Percentiles rank a stretch among this genome's conserved stretches.
Evolutionary conservation across 805 yeast genomes (phyloP).

Genomic region (Cyberlindnera nakhonratchasimensis): DNA sequence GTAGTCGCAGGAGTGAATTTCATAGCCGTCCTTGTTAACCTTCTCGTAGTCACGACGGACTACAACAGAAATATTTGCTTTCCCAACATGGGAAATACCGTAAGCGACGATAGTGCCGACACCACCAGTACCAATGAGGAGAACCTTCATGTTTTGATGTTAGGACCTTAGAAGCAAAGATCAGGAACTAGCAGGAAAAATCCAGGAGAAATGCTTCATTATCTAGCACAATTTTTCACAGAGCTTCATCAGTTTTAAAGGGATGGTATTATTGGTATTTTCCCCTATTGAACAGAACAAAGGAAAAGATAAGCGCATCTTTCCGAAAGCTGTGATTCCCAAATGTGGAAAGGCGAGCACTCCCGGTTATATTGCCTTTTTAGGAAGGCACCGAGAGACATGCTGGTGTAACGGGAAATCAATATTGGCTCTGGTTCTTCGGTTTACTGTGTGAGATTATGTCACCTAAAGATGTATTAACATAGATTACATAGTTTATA

Average conservation of each 20-base stretch:
- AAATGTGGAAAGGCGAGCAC: neutral
- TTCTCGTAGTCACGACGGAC: slow-evolving; percentile 61
- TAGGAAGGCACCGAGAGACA: neutral
- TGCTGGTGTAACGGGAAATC: neutral
- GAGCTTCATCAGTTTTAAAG: neutral
- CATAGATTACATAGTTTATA: no score
- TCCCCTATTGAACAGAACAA: no score
- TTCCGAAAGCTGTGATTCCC: neutral
- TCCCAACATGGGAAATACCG: slow-evolving; percentile 47
- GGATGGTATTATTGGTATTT: no score
- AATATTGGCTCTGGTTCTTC: no score
- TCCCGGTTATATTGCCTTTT: neutral
- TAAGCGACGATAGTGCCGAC: slow-evolving; percentile 79
- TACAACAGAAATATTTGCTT: slow-evolving; percentile 55
- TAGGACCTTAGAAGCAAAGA: no score
- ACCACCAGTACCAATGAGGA: slow-evolving; percentile 81
- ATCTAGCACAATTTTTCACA: no score
- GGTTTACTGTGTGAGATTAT: no score
- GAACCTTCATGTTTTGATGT: slow-evolving; percentile 33
- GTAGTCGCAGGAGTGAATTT: slow-evolving; percentile 58
- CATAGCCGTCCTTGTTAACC: slow-evolving; percentile 51
- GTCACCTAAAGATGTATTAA: no score
- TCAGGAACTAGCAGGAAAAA: no score
- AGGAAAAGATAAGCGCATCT: neutral
- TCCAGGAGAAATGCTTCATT: no score